phyloP scores from a whole-genome alignment of 2,329 filamentous ascomycete genomes.

The Verruconis gallopava region DNA sequence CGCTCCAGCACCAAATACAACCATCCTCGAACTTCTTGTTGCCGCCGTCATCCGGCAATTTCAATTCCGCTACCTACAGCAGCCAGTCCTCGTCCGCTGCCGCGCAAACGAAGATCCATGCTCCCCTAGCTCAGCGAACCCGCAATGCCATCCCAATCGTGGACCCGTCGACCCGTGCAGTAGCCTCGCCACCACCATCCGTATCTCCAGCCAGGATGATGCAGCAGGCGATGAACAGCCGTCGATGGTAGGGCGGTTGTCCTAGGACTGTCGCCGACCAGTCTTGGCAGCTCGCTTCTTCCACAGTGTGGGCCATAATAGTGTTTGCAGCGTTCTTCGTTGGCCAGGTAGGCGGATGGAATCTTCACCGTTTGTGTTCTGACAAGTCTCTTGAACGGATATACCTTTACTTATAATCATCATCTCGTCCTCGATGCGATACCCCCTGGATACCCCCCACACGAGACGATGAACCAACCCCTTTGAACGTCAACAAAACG shows the following conservation, averaged over 20 bases:
- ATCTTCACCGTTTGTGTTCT: conserved; percentile 3
- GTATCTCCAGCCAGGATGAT: conserved; percentile 46
- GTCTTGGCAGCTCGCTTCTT: conserved; percentile 14
- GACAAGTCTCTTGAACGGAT: no score
- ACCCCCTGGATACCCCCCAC: background rate
- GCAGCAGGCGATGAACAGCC: conserved; percentile 41
- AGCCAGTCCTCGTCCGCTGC: conserved; percentile 43
- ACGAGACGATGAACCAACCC: background rate
- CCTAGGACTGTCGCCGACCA: conserved; percentile 17
- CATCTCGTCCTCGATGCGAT: conserved; percentile 1
- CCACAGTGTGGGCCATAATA: conserved; percentile 14
- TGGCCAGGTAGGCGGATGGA: conserved; percentile 17
- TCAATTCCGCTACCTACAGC: conserved; percentile 46
- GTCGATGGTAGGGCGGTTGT: conserved; percentile 33
- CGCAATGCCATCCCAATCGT: conserved; percentile 97
- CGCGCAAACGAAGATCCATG: conserved; percentile 66
- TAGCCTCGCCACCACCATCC: conserved; percentile 75
- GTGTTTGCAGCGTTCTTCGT: conserved; percentile 23
- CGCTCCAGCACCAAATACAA: conserved; percentile 69
- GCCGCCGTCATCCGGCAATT: conserved; percentile 44
- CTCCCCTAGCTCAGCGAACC: conserved; percentile 75
- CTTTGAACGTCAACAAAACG: background rate
- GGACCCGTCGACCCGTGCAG: conserved; percentile 83
- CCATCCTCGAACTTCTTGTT: conserved; percentile 61
- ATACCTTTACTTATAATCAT: background rate